phyloP scores from a whole-genome alignment of 2,329 filamentous ascomycete species.

The Fusarium devonianum region DNA sequence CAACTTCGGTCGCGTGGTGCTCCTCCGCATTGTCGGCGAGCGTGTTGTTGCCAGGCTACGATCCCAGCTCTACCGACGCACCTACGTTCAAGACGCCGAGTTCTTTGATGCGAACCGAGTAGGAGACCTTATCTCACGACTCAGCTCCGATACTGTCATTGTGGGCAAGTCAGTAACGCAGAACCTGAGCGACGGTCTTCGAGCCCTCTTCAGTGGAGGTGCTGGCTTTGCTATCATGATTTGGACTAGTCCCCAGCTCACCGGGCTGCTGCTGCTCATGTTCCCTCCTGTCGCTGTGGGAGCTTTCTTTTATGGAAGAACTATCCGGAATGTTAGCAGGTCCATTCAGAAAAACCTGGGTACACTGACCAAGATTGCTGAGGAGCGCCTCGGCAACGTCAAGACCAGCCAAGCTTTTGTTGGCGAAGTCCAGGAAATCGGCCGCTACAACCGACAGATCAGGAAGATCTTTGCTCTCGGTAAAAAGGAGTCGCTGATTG shows the following conservation, averaged over 20 bases:
- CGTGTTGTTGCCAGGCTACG: constrained; percentile 89
- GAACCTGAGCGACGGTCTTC: constrained; percentile 94
- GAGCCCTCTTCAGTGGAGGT: constrained; percentile 86
- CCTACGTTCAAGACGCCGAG: constrained; percentile 96
- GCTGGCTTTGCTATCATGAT: constrained; percentile 93
- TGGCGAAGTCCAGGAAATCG: constrained; percentile 88
- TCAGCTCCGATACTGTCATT: constrained; percentile 96
- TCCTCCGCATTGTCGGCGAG: constrained; percentile 93
- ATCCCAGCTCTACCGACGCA: constrained; percentile 88
- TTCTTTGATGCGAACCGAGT: constrained; percentile 99
- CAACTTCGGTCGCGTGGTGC: constrained; percentile 93
- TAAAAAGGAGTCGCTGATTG: constrained; percentile 84
- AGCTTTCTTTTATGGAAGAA: constrained; percentile 89
- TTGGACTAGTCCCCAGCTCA: constrained; percentile 92
- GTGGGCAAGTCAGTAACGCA: constrained; percentile 99
- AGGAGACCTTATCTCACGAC: constrained; percentile 92
- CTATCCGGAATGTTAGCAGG: constrained; percentile 87
- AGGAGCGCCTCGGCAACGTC: constrained; percentile 96
- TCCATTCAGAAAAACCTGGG: constrained; percentile 95
- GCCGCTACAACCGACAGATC: constrained; percentile 90
- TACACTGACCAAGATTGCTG: constrained; percentile 93
- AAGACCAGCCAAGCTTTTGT: constrained; percentile 96
- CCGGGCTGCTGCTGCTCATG: constrained; percentile 83
- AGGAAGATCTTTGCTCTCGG: constrained; percentile 91
- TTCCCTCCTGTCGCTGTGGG: constrained; percentile 90